Evolutionary conservation across 345 rosid species (phyloP).

Genomic region (Populus nigra): DNA sequence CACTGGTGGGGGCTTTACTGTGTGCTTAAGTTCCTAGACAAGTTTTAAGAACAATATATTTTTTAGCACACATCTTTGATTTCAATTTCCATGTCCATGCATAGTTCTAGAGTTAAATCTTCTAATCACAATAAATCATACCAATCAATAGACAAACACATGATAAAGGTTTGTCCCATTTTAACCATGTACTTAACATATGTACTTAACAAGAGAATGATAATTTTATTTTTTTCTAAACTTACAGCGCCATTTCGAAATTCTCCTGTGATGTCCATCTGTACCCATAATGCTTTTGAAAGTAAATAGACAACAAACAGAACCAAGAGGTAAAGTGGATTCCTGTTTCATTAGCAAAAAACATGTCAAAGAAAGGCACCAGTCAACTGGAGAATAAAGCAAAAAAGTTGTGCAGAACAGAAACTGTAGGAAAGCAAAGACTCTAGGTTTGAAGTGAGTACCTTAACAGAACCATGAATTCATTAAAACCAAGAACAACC

Average conservation of each 20-base stretch:
- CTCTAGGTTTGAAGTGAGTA: constrained; percentile 19
- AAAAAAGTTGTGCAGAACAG: background rate
- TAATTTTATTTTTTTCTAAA: constrained; percentile 4
- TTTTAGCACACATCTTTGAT: no score
- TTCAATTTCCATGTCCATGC: no score
- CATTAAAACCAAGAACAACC: constrained; percentile 70
- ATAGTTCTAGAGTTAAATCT: no score
- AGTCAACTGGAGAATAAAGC: background rate
- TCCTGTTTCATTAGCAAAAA: constrained; percentile 48
- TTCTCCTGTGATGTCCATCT: constrained; percentile 55
- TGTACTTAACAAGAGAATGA: background rate
- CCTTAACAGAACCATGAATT: constrained; percentile 72
- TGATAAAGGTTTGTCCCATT: background rate
- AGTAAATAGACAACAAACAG: constrained; percentile 53
- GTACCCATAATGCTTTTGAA: constrained; percentile 72
- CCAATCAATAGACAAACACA: no score
- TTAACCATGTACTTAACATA: no score
- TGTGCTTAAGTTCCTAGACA: no score
- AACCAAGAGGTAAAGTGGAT: constrained; percentile 67
- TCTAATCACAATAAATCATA: no score
- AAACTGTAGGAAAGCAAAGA: background rate
- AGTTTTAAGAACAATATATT: no score
- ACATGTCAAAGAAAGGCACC: constrained; percentile 4
- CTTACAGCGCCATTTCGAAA: constrained; percentile 73
- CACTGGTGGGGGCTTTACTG: background rate